These are phyloP conservation scores for Barnettozyma wickerhamii DNA, from an alignment of 805 yeast species.

Conservation along the genomic window DNA sequence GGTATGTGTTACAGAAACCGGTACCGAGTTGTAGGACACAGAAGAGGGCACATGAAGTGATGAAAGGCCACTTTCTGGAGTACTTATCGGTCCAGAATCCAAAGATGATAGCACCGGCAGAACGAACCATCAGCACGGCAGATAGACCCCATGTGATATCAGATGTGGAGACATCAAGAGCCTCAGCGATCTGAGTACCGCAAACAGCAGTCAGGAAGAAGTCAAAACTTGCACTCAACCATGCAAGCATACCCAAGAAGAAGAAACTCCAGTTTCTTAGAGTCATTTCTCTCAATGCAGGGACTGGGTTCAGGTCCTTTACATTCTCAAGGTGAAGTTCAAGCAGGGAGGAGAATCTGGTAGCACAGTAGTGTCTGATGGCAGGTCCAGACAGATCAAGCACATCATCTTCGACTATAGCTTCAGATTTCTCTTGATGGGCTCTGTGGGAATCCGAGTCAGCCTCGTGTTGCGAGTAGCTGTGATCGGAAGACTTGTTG, in stretches of 20 bases:
- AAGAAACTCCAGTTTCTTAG: constrained; percentile 52
- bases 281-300: constrained; percentile 34
- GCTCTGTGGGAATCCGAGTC: too few relatives aligned
- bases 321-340: constrained; percentile 21
- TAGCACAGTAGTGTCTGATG: constrained; percentile 17
- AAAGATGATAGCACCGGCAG: constrained; percentile 65
- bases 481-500: too few relatives aligned
- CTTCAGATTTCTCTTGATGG: too few relatives aligned
- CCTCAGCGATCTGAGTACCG: constrained; percentile 47
- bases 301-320: constrained; percentile 38
- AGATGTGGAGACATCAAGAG: constrained; percentile 40
- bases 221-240: constrained; percentile 75
- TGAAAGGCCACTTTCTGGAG: constrained; percentile 68
- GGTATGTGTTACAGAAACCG: constrained; percentile 54
- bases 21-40: constrained; percentile 57
- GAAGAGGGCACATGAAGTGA: constrained; percentile 47
- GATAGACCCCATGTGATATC: constrained; percentile 73
- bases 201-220: constrained; percentile 62
- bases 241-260: constrained; percentile 53
- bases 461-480: too few relatives aligned
- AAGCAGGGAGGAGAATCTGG: constrained; percentile 25
- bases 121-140: constrained; percentile 65
- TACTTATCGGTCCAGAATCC: constrained; percentile 59
- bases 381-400: constrained; percentile 6
- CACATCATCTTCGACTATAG: constrained; percentile 6